These are phyloP conservation scores for Chenopodium formosanum DNA, from an alignment of 148 eudicot genomes.

Conservation along the genomic window DNA sequence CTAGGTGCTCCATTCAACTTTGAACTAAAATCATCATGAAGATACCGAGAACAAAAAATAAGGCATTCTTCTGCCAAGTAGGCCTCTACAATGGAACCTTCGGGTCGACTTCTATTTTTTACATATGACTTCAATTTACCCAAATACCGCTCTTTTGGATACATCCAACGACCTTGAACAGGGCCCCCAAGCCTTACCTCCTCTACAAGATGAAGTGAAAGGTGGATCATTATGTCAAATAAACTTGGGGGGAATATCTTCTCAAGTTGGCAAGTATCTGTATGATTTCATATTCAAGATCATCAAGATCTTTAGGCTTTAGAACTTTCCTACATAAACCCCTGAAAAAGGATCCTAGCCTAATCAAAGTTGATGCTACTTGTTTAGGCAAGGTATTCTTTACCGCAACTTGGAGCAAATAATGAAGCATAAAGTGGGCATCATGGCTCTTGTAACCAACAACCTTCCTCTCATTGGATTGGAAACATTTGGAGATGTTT, in stretches of 20 bases:
- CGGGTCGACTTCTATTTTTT: constrained; percentile 17
- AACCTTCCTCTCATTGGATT: constrained; percentile 1
- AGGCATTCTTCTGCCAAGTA: constrained; percentile 24
- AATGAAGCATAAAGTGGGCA: constrained; percentile 12
- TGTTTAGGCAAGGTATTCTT: no score
- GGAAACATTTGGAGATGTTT: constrained; percentile 10
- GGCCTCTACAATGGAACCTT: constrained; percentile 25
- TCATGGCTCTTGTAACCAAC: constrained; percentile 21
- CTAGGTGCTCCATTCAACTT: constrained; percentile 12
- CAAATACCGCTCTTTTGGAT: constrained; percentile 16
- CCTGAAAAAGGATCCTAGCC: no score
- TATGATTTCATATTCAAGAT: background rate
- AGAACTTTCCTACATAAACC: no score
- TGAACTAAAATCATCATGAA: constrained; percentile 6
- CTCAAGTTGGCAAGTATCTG: constrained; percentile 5
- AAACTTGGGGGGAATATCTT: background rate
- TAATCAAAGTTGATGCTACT: no score
- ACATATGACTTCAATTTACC: constrained; percentile 22
- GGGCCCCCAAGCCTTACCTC: constrained; percentile 14
- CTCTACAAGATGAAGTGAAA: constrained; percentile 8
- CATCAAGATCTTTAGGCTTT: background rate
- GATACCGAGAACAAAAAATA: constrained; percentile 24
- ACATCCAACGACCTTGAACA: constrained; percentile 25
- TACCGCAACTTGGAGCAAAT: no score
- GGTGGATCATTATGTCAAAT: constrained; percentile 10